Evolutionary conservation across 1,139 yeast species (phyloP).

Genomic region (Candida buenavistaensis): DNA sequence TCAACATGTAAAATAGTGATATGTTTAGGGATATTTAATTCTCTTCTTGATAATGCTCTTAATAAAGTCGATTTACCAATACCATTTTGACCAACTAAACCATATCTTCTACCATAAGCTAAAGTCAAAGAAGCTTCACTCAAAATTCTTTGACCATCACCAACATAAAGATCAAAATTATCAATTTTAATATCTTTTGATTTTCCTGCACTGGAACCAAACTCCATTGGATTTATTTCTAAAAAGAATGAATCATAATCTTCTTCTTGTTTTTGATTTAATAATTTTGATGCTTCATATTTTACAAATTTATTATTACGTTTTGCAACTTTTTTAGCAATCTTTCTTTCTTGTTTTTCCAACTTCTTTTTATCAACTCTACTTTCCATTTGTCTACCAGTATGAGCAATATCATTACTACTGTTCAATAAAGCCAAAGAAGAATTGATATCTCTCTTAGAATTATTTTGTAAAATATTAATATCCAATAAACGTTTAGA

Average conservation of each 20-base stretch:
- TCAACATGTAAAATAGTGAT: constrained; percentile 95
- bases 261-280: constrained; percentile 60
- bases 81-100: constrained; percentile 98
- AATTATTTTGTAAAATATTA: constrained; percentile 57
- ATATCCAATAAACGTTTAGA: constrained; percentile 78
- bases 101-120: constrained; percentile 92
- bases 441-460: constrained; percentile 71
- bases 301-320: constrained; percentile 83
- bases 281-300: constrained; percentile 90
- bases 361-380: constrained; percentile 94
- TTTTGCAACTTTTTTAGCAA: constrained; percentile 94
- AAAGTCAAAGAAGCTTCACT: constrained; percentile 85
- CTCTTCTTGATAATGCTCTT: constrained; percentile 91
- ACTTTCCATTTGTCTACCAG: constrained; percentile 89
- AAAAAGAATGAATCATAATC: constrained; percentile 94
- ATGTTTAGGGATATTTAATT: constrained; percentile 88
- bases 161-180: constrained; percentile 89
- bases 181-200: constrained; percentile 94
- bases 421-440: constrained; percentile 74
- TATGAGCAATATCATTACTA: constrained; percentile 80
- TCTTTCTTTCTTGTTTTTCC: constrained; percentile 95
- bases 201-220: constrained; percentile 89
- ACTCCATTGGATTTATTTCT: constrained; percentile 91
- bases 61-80: constrained; percentile 95
- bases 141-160: constrained; percentile 90